Base-by-base conservation (phyloP, 441 rosid species). In the Pelargonium cotyledonis region DNA sequence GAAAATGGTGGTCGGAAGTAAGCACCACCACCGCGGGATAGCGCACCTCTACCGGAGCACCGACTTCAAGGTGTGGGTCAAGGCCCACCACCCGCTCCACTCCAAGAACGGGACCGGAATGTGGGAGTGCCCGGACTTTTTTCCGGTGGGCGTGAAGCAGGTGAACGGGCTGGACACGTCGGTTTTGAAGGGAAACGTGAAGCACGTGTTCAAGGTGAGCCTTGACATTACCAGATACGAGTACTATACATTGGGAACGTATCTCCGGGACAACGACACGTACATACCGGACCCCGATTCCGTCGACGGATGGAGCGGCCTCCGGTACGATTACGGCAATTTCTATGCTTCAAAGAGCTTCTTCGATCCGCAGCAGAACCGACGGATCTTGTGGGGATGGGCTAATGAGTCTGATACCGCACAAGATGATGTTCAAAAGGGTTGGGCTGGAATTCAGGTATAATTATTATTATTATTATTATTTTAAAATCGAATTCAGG, bases 371-470 rank as follows among this genome's bases (percentile, higher is more conserved):
- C 65, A 47, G 1, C 75, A 73, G 60, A 81, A 71, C 10, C 67
- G 95, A 51, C 78, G 94, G 66, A 67, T 90, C 60, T 76, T 89
- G 72, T 82, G 87, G 90, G 94, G 85, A 16, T 90, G 94, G 94
- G 43, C 86, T 44, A 86, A 84, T 40, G 95, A 90, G 70, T 90
- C 97, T n/a, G 83, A 86, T 0, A 83, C 78, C 1, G 76, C 15
- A 1, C 63, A 26, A 0, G 85, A 75, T 72, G 87, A 90, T 76
- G 9, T 80, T 38, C 75, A 79, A 77, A 93, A 86, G 74, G 98
- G 97, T 19, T 93, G 97, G 94, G 68, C 96, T 10, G 97, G 97
- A 49, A n/a, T 93, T 75, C 90, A 88, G 86, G 92, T 88, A 79
- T 2, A 29, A 29, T 0, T 29, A n/a, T n/a, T n/a, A n/a, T n/a